Conservation (phyloP, 176 grass and related monocot genomes). For the Oryza glaberrima region DNA sequence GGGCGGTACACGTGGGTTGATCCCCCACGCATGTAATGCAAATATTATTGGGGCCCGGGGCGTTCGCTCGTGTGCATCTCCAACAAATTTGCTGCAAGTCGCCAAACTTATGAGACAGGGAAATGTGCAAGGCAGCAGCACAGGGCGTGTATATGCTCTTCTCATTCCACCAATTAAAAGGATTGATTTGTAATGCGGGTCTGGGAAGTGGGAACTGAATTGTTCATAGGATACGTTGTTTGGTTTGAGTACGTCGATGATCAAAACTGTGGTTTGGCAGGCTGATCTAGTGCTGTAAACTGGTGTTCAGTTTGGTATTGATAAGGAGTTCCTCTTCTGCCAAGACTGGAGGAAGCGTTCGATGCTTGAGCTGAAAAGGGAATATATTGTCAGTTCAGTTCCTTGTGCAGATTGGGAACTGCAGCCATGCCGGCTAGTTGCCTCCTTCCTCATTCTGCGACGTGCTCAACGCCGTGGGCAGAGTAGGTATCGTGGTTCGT, state of each 20-base stretch:
- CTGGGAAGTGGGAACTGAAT: background rate
- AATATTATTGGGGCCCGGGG: slow-evolving; percentile 31
- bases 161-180: background rate
- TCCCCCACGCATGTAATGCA: slow-evolving; percentile 27
- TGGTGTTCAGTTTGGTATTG: background rate
- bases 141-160: background rate
- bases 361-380: too few species aligned
- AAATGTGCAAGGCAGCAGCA: background rate
- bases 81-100: background rate
- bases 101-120: background rate
- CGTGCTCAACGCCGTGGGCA: too few species aligned
- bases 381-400: background rate
- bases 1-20: slow-evolving; percentile 40
- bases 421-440: too few species aligned
- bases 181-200: background rate
- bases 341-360: too few species aligned
- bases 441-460: too few species aligned
- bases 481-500: too few species aligned
- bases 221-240: background rate
- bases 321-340: background rate
- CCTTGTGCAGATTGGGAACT: background rate
- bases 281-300: background rate
- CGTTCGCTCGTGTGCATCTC: slow-evolving; percentile 35
- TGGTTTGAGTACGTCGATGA: background rate
- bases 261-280: background rate